Evolutionary conservation across 805 yeast species (phyloP), one percentile per base, ranked within the genome.

Genomic region (Saccharomycopsis schoenii): DNA sequence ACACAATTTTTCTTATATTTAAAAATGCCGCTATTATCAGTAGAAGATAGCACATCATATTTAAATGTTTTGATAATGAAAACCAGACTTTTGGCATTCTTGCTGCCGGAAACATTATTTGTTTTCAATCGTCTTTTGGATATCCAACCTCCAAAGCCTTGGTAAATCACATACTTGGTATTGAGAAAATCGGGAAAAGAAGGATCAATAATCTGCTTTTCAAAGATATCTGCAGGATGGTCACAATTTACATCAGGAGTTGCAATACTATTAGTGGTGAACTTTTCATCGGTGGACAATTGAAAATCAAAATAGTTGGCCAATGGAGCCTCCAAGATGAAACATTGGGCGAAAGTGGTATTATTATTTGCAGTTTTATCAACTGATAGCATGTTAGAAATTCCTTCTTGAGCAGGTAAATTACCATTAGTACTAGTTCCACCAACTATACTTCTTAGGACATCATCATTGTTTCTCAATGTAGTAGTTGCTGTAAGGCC

Each of bases 141-240:
- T 6, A 63, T 55, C 65, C 65, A 63, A 29, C 65, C 65, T 1
- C 65, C 65, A 55, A 61, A 63, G 17, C 65, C 65, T 40, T 47
- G 57, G 25, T 55, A 61, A 17, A 63, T 37, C 17, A 63, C 24
- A 57, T 41, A 55, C 56, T 57, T 24, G 55, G 57, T 8, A 56
- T 54, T 39, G 58, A 64, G 55, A 55, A 59, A 66, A 10, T 60
- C 61, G 68, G 64, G 6, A 47, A 19, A 47, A 11, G 10, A 21
- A 21, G 14, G 8, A 3, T 8, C 25, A 10, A 6, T 2, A 42
- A 17, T 2, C 12, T 42, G 12, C 6, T 6, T 6, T 29, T 29
- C 34, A 6, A 29, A 29, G 3, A 6, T 6, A 3, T 3, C 3
- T 29, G 34, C 6, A 29, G 6, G 6, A 4, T 29, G 34, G 6